Base-by-base conservation (phyloP, 164 flowering plant genomes). In the Stephania cephalantha region DNA sequence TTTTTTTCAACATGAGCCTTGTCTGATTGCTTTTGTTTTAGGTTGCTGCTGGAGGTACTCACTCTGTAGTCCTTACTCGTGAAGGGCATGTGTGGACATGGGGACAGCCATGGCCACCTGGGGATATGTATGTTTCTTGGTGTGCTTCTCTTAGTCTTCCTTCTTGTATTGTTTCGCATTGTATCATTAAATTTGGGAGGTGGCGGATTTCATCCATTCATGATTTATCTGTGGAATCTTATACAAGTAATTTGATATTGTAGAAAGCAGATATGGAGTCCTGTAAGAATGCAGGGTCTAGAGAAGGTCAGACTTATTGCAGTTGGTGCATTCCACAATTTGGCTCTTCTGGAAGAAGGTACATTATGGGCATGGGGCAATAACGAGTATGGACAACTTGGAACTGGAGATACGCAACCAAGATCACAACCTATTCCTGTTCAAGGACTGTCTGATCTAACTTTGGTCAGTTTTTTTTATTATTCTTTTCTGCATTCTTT, bases 31-130 rank as follows among this genome's bases (percentile, higher is more conserved):
- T 82, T 70, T 11, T 73, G 31, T 73, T 74, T 44, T 83, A 94
- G 98, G 99, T 96, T 15, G 99, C 99, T 83, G 99, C 99, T 73
- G 99, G 99, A 53, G 99, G 99, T 69, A 96, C 97, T 77, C 99
- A 96, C 70, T 94, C 98, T 79, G 99, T 94, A 63, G 97, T 94
- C 73, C 99, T 96, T 74, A 96, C 98, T 75, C 85, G 83, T 71
- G 99, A 94, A 67, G 99, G 99, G 70, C 93, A 91, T 78, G 98
- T 96, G 50, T 96, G 99, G 99, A 92, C 94, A 70, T 96, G 99
- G 99, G 99, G 99, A 72, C 99, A 96, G 78, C 99, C 99, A 73
- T 96, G 99, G 98, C 99, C 99, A 70, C 99, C 99, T 71, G 99
- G 99, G 18, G 97, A 94, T 87, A 96, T 96, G 99, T 96, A 87